Evolutionary conservation across 2,329 filamentous ascomycete species (phyloP).

Genomic region (Sarocladium kiliense): DNA sequence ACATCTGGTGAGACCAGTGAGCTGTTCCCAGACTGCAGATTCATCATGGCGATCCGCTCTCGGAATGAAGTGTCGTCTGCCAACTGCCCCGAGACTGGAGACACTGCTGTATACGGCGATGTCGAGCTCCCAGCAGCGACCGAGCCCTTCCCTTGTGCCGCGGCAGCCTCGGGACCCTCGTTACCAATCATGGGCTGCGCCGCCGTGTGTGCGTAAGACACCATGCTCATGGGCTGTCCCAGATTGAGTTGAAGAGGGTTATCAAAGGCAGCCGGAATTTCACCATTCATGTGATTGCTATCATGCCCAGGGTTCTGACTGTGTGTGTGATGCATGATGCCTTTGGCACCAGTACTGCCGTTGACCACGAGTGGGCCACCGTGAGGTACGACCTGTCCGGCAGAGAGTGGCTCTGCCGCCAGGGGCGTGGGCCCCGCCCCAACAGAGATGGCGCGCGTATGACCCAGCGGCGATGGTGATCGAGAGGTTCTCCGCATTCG

Average conservation of each 20-base stretch:
- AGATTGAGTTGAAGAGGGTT: constrained; percentile 23
- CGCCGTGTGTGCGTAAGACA: neutral
- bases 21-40: constrained; percentile 16
- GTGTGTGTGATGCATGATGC: constrained; percentile 13
- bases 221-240: neutral
- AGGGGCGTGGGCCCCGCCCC: constrained; percentile 35
- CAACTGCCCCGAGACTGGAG: neutral
- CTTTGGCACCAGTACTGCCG: constrained; percentile 30
- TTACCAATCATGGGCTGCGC: neutral
- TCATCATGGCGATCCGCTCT: constrained; percentile 37
- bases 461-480: constrained; percentile 52
- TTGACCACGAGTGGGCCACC: constrained; percentile 46
- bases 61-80: constrained; percentile 35
- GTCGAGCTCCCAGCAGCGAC: too few relatives aligned
- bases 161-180: neutral
- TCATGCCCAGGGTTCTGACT: constrained; percentile 11
- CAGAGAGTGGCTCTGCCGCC: constrained; percentile 31
- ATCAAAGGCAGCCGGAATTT: constrained; percentile 14
- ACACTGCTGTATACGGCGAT: neutral
- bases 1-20: neutral
- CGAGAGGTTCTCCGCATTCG: constrained; percentile 48
- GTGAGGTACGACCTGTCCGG: constrained; percentile 8
- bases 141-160: neutral
- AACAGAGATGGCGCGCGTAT: constrained; percentile 38
- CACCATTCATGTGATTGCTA: neutral